A percentile compares a stretch with the other conserved stretches of the same genome.
phyloP scores from a whole-genome alignment of 441 rosid species.

The Croton setiger region DNA sequence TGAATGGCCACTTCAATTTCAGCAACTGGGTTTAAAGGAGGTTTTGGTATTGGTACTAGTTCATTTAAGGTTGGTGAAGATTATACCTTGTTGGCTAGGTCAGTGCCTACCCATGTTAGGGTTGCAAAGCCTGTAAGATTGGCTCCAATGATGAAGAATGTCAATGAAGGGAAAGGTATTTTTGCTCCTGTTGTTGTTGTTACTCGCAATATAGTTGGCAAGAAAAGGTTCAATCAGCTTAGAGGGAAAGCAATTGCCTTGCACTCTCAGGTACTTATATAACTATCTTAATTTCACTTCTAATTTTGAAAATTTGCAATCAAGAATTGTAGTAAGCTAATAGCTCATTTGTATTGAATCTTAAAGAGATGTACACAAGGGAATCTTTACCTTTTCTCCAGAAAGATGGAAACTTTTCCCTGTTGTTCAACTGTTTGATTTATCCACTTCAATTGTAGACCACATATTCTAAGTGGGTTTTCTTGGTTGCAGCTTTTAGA shows the following conservation, averaged over 20 bases:
- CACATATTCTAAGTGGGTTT: not conserved
- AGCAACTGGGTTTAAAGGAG: constrained; percentile 48
- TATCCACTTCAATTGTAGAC: not conserved
- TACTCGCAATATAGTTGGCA: constrained; percentile 68
- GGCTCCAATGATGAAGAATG: constrained; percentile 76
- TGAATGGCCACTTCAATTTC: constrained; percentile 63
- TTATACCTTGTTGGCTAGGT: constrained; percentile 33
- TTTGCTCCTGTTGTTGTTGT: constrained; percentile 80
- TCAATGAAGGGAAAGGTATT: constrained; percentile 90
- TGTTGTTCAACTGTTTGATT: not conserved
- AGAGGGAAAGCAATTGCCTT: constrained; percentile 97
- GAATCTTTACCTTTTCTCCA: no score
- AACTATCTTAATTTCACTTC: not conserved
- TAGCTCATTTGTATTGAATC: not conserved
- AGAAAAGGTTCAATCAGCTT: constrained; percentile 83
- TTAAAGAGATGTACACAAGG: no score
- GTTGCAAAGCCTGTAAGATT: constrained; percentile 44
- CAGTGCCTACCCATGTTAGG: constrained; percentile 36
- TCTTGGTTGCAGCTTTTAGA: not conserved
- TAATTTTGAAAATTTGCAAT: not conserved
- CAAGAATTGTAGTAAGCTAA: not conserved
- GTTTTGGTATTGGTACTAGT: constrained; percentile 31
- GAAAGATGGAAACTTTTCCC: no score
- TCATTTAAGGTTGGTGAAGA: constrained; percentile 59
- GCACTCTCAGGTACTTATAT: constrained; percentile 67